Conservation (phyloP, 306 rosid genomes). For the Quercus mongolica region DNA sequence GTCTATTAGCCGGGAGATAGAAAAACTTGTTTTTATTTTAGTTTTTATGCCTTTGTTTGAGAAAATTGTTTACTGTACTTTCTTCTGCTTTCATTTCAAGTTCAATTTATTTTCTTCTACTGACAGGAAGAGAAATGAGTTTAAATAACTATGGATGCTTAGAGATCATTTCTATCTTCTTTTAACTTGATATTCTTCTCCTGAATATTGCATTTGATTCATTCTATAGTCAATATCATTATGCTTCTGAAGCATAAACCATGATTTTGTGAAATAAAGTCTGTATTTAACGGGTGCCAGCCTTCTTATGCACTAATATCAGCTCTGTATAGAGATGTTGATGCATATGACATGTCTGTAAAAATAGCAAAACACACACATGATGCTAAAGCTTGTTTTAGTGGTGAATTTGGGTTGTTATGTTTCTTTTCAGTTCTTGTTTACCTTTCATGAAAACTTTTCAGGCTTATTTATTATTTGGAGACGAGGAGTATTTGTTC, state of each 20-base stretch:
- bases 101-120: background rate
- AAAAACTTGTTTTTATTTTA: background rate
- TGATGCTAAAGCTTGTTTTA: background rate
- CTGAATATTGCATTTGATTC: background rate
- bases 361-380: background rate
- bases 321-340: background rate
- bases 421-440: constrained; percentile 17
- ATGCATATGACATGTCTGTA: background rate
- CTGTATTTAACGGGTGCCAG: background rate
- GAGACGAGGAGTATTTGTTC: constrained; percentile 93
- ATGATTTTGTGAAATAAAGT: background rate
- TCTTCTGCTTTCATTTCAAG: background rate
- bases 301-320: background rate
- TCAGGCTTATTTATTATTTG: constrained; percentile 93
- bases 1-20: background rate
- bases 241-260: background rate
- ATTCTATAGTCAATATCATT: background rate
- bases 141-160: background rate
- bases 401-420: background rate
- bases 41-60: background rate
- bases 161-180: background rate
- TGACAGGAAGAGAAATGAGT: background rate
- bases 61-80: background rate
- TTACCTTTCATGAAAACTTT: constrained; percentile 17
- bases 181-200: background rate